phyloP scores from a whole-genome alignment of 2,329 filamentous ascomycete genomes.

The Niveomyces coronatus region DNA sequence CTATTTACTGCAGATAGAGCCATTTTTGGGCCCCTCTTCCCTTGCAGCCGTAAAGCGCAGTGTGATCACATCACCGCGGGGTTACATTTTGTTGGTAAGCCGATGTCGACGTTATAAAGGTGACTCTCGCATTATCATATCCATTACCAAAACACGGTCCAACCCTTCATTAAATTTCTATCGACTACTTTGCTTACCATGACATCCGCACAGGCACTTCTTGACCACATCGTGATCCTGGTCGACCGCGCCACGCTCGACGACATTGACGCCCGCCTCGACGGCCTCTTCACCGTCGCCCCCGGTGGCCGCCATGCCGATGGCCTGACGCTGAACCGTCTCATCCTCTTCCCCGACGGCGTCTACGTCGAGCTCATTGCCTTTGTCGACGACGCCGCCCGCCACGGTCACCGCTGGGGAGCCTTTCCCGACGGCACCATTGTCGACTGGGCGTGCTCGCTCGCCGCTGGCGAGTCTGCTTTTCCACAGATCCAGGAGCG shows the following conservation, averaged over 20 bases:
- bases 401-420: slow-evolving; percentile 49
- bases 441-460: slow-evolving; percentile 52
- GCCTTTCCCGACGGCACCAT: slow-evolving; percentile 34
- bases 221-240: slow-evolving; percentile 58
- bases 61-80: slow-evolving; percentile 7
- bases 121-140: not conserved
- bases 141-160: not conserved
- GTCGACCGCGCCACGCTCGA: slow-evolving; percentile 40
- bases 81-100: not conserved
- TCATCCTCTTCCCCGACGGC: slow-evolving; percentile 53
- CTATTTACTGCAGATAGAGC: no score
- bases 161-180: not conserved
- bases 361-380: slow-evolving; percentile 58
- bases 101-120: not conserved
- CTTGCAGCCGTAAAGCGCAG: not conserved
- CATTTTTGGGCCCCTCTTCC: no score
- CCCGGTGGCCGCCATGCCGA: slow-evolving; percentile 53
- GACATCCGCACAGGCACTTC: slow-evolving; percentile 11
- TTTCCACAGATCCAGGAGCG: slow-evolving; percentile 28
- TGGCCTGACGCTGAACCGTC: slow-evolving; percentile 48
- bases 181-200: not conserved
- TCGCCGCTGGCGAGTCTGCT: slow-evolving; percentile 22
- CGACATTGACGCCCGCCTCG: slow-evolving; percentile 39
- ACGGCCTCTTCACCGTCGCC: slow-evolving; percentile 44
- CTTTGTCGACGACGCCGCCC: slow-evolving; percentile 34